Evolutionary conservation across 208 protist species (phyloP).

Genomic region (Leishmania lainsoni): DNA sequence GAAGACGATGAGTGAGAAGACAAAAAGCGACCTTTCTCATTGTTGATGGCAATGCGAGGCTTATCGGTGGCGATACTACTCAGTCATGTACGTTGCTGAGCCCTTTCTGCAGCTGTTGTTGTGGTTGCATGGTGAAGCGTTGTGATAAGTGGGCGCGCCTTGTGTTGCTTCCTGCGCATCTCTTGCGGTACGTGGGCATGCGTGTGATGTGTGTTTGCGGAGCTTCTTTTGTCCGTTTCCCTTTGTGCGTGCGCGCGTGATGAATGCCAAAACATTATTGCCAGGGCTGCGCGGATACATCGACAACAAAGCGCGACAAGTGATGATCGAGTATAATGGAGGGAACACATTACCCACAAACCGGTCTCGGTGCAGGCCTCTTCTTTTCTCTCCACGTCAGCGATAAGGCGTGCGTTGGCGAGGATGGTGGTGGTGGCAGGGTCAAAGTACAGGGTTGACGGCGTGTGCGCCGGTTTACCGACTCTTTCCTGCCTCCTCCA

Average conservation of each 20-base stretch:
- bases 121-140: neutral
- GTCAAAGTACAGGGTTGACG: neutral
- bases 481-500: neutral
- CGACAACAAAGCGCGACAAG: neutral
- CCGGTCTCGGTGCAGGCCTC: neutral
- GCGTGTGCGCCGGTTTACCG: neutral
- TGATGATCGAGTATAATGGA: neutral
- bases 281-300: neutral
- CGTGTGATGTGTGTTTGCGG: neutral
- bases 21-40: neutral
- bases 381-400: neutral
- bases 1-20: conserved; percentile 70
- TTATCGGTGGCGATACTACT: neutral
- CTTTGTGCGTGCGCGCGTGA: neutral
- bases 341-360: neutral
- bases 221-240: neutral
- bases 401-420: neutral
- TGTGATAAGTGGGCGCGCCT: neutral
- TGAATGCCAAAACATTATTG: neutral
- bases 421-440: neutral
- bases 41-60: neutral
- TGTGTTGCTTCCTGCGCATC: neutral
- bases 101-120: neutral
- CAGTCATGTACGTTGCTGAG: neutral
- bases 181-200: neutral